Evolutionary conservation across 768 basidiomycete species (phyloP), one percentile per base, ranked within the genome.

Genomic region (Zangia roseola): DNA sequence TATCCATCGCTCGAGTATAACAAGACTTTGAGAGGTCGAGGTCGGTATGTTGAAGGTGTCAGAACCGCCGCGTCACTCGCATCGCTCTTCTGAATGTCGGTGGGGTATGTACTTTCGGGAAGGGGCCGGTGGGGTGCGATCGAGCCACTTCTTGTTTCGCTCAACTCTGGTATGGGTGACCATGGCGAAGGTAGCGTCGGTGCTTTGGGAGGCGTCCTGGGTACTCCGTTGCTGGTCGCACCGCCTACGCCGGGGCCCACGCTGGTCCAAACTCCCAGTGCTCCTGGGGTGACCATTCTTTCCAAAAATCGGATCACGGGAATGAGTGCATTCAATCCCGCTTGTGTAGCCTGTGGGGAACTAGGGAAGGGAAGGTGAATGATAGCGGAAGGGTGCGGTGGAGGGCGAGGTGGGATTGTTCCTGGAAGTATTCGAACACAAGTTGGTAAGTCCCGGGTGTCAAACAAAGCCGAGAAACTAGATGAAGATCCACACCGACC

Each of bases 1-100:
- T 95, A 93, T 41, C 91, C 92, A 64, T 94, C 92, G 16, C 85
- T 79, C 16, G 86, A 88, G 67, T 91, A 89, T 24, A 94, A 66
- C 53, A 94, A 77, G 46, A 94, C 71, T 62, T 91, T 90, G 46
- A 84, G 71, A 6, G 87, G 88, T 25, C 78, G 72, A 24, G 80
- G 78, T 52, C 76, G 80, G 24, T 67, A 47, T 68, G 60, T 23
- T 13, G 55, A 64, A 61, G 24, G 58, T 49, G 40, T 40, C 35
- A 47, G 47, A 8, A 25, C 51, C 23, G 37, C 31, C 28, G 17
- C 23, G 4, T 48, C 48, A 35, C 38, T 61, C 50, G 49, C 58
- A 49, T 47, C 51, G 33, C 8, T 43, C 40, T 53, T 57, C 45
- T 47, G 25, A 26, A 21, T 34, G 31, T 50, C 37, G 16, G 14